A percentile compares a stretch with the other conserved stretches of the same genome.
These are phyloP conservation scores for Jatropha podagrica DNA, from an alignment of 441 rosid species.

Conservation along the genomic window DNA sequence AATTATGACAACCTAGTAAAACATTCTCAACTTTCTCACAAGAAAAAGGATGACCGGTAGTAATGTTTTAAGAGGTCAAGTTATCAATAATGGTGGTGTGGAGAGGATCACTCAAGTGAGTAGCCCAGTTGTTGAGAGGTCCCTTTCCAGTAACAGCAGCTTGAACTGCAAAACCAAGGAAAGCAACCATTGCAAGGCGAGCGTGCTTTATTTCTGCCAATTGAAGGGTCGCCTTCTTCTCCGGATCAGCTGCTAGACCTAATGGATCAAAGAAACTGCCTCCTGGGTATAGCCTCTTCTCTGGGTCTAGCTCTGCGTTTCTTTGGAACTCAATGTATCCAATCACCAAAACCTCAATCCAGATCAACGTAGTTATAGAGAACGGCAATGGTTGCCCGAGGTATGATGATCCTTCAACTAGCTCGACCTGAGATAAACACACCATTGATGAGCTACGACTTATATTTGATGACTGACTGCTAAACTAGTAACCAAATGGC, in stretches of 20 bases:
- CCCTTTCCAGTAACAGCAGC: constrained; percentile 86
- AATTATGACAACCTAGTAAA: not conserved
- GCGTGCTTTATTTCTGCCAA: constrained; percentile 98
- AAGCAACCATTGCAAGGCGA: constrained; percentile 91
- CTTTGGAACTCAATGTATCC: constrained; percentile 97
- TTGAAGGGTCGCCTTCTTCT: constrained; percentile 79
- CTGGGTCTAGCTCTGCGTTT: constrained; percentile 89
- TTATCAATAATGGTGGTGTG: constrained; percentile 91
- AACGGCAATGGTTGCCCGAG: constrained; percentile 89
- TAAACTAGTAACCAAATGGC: too few species aligned
- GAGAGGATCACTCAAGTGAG: constrained; percentile 91
- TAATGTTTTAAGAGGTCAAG: constrained; percentile 46
- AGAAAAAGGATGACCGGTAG: not conserved
- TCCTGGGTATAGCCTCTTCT: constrained; percentile 83
- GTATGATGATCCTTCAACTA: constrained; percentile 86
- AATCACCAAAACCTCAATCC: constrained; percentile 80
- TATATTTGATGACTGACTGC: too few species aligned
- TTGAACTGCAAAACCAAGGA: constrained; percentile 86
- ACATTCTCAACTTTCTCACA: not conserved
- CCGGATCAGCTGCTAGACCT: constrained; percentile 81
- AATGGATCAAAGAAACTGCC: constrained; percentile 84
- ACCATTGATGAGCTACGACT: not conserved
- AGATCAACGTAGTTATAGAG: constrained; percentile 76
- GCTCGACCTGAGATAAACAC: constrained; percentile 57
- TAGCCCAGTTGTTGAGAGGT: constrained; percentile 95